These are phyloP conservation scores for Gymnopilus dilepis DNA, from an alignment of 768 basidiomycete species.

Conservation along the genomic window DNA sequence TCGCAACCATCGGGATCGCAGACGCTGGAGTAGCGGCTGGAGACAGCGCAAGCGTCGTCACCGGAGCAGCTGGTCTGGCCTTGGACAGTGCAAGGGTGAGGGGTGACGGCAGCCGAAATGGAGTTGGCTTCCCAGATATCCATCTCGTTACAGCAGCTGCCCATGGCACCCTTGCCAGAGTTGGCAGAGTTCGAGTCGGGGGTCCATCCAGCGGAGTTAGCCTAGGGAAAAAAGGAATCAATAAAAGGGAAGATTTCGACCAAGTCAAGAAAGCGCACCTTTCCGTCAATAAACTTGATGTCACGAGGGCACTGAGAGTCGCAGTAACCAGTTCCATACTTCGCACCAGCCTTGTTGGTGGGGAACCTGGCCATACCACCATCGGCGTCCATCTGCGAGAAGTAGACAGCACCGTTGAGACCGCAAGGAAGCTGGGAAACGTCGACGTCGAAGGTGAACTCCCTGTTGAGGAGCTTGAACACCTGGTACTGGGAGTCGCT, in stretches of 20 bases:
- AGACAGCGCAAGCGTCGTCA: constrained; percentile 38
- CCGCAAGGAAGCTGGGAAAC: constrained; percentile 61
- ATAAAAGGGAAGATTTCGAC: background rate
- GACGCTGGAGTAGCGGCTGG: constrained; percentile 44
- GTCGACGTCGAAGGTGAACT: constrained; percentile 67
- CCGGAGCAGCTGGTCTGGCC: constrained; percentile 50
- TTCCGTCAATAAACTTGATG: constrained; percentile 49
- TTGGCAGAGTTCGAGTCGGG: constrained; percentile 28
- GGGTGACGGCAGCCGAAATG: constrained; percentile 54
- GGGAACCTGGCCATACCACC: constrained; percentile 52
- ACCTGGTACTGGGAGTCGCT: constrained; percentile 47
- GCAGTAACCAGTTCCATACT: constrained; percentile 41
- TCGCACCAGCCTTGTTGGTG: constrained; percentile 60
- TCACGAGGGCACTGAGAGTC: constrained; percentile 60
- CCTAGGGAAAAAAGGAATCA: constrained; percentile 17
- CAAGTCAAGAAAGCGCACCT: background rate
- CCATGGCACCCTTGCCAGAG: constrained; percentile 29
- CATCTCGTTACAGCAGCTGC: constrained; percentile 45
- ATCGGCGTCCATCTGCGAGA: constrained; percentile 59
- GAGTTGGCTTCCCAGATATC: constrained; percentile 66
- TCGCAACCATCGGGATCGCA: constrained; percentile 67
- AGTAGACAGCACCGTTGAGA: constrained; percentile 64
- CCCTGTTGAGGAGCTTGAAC: constrained; percentile 54
- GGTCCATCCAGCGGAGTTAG: constrained; percentile 28
- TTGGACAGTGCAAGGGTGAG: constrained; percentile 50